Percentiles rank a stretch among this genome's conserved stretches.
phyloP scores from a whole-genome alignment of 2,329 filamentous ascomycete species.

The Phialemoniopsis sp. region DNA sequence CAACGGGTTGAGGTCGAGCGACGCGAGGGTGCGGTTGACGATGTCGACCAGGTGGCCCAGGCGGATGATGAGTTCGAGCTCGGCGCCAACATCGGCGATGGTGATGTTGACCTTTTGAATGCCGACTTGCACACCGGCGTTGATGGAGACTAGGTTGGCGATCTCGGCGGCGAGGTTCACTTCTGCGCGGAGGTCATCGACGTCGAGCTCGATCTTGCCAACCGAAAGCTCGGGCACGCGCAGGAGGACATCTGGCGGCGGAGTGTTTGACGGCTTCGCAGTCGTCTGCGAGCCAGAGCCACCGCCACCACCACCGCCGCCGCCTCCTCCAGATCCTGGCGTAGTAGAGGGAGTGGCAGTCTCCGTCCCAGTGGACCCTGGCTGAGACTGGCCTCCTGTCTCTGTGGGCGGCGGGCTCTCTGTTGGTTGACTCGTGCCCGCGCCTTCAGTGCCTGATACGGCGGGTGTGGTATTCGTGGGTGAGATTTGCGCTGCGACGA shows the following conservation, averaged over 20 bases:
- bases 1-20: slow-evolving; percentile 57
- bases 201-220: slow-evolving; percentile 54
- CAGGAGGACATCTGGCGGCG: slow-evolving; percentile 52
- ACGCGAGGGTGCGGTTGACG: slow-evolving; percentile 55
- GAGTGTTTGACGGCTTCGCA: slow-evolving; percentile 13
- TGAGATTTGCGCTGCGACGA: slow-evolving; percentile 24
- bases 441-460: slow-evolving; percentile 5
- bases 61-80: slow-evolving; percentile 56
- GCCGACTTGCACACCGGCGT: slow-evolving; percentile 49
- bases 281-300: slow-evolving; percentile 7
- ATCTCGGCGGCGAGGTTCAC: slow-evolving; percentile 57
- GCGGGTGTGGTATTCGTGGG: slow-evolving; percentile 12
- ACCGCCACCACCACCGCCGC: slow-evolving; percentile 8
- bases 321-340: slow-evolving; percentile 10
- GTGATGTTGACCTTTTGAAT: slow-evolving; percentile 53
- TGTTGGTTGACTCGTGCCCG: too few relatives aligned
- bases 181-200: slow-evolving; percentile 54
- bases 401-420: too few relatives aligned
- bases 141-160: slow-evolving; percentile 51
- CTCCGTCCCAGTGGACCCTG: too few relatives aligned
- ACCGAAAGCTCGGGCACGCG: slow-evolving; percentile 55
- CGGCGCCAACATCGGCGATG: slow-evolving; percentile 54
- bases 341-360: too few relatives aligned
- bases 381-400: too few relatives aligned
- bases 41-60: slow-evolving; percentile 57